Evolutionary conservation across 192 early-diverging fungal species (phyloP).

Genomic region (Podochytrium sp.): DNA sequence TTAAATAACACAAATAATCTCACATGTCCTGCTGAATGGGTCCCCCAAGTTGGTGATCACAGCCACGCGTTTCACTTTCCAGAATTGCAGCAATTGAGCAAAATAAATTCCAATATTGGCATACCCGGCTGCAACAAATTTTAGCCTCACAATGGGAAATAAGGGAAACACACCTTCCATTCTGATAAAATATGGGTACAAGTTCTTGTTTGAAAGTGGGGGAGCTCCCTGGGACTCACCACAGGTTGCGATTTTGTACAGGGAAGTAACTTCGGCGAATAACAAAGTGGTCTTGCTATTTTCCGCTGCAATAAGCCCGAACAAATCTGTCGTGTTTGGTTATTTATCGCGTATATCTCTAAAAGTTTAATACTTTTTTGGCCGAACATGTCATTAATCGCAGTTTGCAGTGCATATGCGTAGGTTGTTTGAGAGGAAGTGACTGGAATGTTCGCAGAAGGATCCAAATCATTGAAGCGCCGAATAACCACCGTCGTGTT

Average conservation of each 20-base stretch:
- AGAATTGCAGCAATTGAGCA: not conserved
- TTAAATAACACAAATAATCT: not conserved
- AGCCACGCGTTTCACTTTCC: not conserved
- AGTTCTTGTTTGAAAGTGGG: not conserved
- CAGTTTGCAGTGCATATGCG: not conserved
- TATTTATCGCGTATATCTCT: not conserved
- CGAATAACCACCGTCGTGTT: not conserved
- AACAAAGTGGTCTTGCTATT: not conserved
- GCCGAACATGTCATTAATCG: not conserved
- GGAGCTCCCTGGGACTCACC: no score
- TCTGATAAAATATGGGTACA: not conserved
- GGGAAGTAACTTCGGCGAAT: not conserved
- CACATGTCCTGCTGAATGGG: not conserved
- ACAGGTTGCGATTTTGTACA: not conserved
- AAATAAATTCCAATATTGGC: not conserved
- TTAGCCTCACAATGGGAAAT: not conserved
- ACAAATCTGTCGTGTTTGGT: not conserved
- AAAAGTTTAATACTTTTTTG: not conserved
- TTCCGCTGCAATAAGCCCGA: not conserved
- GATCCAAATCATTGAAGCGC: not conserved
- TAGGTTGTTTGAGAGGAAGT: not conserved
- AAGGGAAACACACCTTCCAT: no score
- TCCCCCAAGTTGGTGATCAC: not conserved
- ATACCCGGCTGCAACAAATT: not conserved
- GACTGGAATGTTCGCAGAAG: not conserved